Base-by-base conservation (phyloP, 176 grass and related monocot genomes). In the Alloteropsis semialata region DNA sequence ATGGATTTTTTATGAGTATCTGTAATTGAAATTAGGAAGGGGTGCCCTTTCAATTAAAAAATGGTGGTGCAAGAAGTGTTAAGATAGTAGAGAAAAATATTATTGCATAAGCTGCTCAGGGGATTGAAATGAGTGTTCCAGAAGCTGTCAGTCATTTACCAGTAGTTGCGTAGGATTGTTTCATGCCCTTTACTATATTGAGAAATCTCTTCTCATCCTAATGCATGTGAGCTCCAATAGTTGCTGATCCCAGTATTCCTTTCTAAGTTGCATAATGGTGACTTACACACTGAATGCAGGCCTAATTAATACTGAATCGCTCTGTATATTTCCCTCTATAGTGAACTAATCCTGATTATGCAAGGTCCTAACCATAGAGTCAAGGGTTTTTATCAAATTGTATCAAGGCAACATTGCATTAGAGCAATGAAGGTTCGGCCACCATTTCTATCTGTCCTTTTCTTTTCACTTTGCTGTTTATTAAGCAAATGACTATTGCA, bases 191-290 rank as follows among this genome's bases (percentile, higher is more conserved):
- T 60, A 18, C 44, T 59, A 22, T 79, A 22, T 3, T 24, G 9
- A 33, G 12, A 36, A 48, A 37, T 6, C 3, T 13, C 45, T 55
- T 34, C 19, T 55, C 5, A 53, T 53, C 38, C 77, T 74, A 74
- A 72, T 61, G 62, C 63, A 46, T 41, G 5, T 33, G 39, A 36
- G 5, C 18, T 81, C 39, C 46, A 68, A 48, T 36, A 19, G 15
- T 74, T 38, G 62, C 37, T 0, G 19, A 44, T 65, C 25, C 60
- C 34, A 8, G 29, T 74, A 78, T 61, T 75, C 42, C 50, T 39
- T 69, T 65, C 29, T 36, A 81, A 80, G 10, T 75, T 63, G 85
- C 65, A 50, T 41, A 74, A 36, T 18, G 59, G 69, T 39, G 48
- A 64, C 68, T 65, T 81, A 24, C 33, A 7, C 53, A 21, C 55